phyloP scores from a whole-genome alignment of 768 basidiomycete genomes.

The Tulasnella sp. region DNA sequence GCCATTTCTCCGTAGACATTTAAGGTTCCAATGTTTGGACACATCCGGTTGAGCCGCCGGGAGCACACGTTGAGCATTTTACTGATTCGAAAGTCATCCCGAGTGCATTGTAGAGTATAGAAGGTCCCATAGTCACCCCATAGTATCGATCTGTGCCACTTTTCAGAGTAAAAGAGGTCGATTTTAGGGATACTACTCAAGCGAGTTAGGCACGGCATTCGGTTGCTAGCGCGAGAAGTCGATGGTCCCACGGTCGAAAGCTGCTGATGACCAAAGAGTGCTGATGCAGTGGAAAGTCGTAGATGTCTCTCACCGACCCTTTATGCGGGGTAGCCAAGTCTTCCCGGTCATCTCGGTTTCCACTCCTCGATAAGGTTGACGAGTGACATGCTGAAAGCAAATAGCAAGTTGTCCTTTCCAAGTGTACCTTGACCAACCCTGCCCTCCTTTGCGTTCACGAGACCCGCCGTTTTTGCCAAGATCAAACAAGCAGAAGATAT shows the following conservation, averaged over 20 bases:
- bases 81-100: background rate
- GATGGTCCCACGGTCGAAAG: background rate
- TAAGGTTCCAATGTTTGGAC: constrained; percentile 9
- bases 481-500: no score
- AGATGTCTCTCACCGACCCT: background rate
- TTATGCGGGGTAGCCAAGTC: background rate
- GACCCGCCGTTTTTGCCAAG: no score
- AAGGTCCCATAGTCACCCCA: background rate
- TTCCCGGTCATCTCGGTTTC: background rate
- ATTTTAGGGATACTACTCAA: background rate
- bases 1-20: background rate
- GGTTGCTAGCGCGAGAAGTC: background rate
- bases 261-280: background rate
- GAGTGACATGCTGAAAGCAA: background rate
- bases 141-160: background rate
- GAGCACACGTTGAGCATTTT: background rate
- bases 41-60: background rate
- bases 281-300: background rate
- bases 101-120: background rate
- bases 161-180: background rate
- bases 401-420: background rate
- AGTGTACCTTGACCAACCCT: no score
- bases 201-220: background rate
- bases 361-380: background rate
- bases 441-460: no score